phyloP scores from a whole-genome alignment of 768 basidiomycete species.

The Serendipita sp. region DNA sequence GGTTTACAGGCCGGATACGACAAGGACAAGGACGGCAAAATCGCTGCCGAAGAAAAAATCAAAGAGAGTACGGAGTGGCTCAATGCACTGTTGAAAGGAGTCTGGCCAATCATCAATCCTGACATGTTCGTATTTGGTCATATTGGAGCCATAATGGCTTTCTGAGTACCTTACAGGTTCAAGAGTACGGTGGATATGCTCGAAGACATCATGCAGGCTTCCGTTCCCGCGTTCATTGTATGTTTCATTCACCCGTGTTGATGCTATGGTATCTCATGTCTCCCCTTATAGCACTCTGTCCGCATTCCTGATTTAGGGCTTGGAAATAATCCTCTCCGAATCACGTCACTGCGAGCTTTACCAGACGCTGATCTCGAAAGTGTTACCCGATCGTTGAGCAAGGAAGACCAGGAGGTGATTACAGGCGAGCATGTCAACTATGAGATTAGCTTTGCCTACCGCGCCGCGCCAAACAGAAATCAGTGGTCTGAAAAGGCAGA shows the following conservation, averaged over 20 bases:
- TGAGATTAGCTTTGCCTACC: slow-evolving; percentile 7
- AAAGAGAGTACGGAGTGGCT: slow-evolving; percentile 10
- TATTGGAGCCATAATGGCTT: background rate
- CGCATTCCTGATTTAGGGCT: slow-evolving; percentile 5
- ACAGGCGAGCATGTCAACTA: slow-evolving; percentile 7
- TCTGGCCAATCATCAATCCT: slow-evolving; percentile 9
- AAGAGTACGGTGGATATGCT: slow-evolving; percentile 9
- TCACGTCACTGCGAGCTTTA: background rate
- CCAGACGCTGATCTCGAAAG: slow-evolving; percentile 6
- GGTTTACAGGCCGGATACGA: slow-evolving; percentile 3
- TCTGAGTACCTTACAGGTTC: background rate
- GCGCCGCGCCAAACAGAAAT: background rate
- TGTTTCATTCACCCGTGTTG: background rate
- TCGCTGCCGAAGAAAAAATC: slow-evolving; percentile 1
- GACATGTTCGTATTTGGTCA: slow-evolving; percentile 5
- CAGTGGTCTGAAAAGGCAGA: background rate
- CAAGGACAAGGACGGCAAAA: slow-evolving; percentile 5
- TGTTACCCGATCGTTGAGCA: background rate
- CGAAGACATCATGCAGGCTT: slow-evolving; percentile 9
- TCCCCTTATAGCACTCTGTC: background rate
- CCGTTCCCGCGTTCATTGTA: slow-evolving; percentile 1
- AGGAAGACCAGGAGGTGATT: slow-evolving; percentile 4
- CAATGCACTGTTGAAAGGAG: slow-evolving; percentile 2
- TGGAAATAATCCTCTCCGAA: slow-evolving; percentile 6
- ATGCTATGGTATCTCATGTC: background rate